Base-by-base conservation (phyloP, 208 protist species). In the Crithidia fasciculata region DNA sequence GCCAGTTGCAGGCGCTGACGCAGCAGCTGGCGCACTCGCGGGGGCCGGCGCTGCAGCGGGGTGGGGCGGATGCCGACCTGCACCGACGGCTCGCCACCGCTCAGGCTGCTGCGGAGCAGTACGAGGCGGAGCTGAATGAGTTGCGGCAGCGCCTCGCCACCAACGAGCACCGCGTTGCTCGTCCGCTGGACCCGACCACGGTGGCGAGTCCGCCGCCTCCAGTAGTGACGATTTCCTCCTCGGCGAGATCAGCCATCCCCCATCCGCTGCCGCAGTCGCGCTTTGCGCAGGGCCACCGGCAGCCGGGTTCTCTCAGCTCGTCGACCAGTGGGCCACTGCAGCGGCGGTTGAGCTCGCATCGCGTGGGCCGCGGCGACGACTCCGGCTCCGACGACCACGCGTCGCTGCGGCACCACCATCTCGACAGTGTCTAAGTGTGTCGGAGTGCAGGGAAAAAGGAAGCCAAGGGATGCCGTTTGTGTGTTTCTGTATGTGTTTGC, bases 21-120 rank as follows among this genome's bases (percentile, higher is more conserved):
- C 62, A 78, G 58, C 69, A 80, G 65, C 55, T 84, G 12, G 50
- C 56, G 13, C 55, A 28, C 65, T 13, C 62, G 69, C 47, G 83
- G 77, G 41, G 68, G 28, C 39, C 70, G 74, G 16, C 45, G 28
- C 28, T 28, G 28, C 28, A 28, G 70, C 4, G 64, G 40, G 40
- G 67, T 52, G 67, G 55, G 6, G 44, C n/a, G 16, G 58, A 64
- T 44, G 65, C 54, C 2, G 81, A 67, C 41, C 74, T 93, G 8
- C 83, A 91, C n/a, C 74, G 79, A 19, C 77, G 77, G 16, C 81
- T 95, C 45, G 77, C 82, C 18, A 84, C 81, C 10, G 85, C 88
- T 39, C 78, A 90, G 64, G 83, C 86, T 12, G 78, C 76, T 3
- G 68, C 81, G 49, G 82, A 90, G 55, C 82, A 89, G 59, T 88